Conservation (phyloP, 1,284 basidiomycete species). For the Prillingera fragicola region DNA sequence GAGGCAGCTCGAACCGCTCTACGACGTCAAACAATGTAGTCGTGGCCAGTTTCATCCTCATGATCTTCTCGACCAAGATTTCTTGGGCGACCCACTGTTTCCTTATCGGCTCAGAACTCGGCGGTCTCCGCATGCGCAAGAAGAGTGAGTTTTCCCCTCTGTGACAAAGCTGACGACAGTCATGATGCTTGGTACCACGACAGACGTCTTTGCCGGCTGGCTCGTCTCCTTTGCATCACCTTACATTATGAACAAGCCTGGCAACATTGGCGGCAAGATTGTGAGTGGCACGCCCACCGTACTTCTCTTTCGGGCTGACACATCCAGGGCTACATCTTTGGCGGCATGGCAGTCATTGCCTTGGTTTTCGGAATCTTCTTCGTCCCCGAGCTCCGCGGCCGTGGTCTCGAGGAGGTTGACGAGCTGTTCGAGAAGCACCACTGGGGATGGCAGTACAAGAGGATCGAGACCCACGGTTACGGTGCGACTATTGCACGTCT, state of each 20-base stretch:
- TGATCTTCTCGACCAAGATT: constrained; percentile 19
- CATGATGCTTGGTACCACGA: constrained; percentile 12
- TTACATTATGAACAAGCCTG: constrained; percentile 14
- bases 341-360: constrained; percentile 8
- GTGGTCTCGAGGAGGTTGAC: constrained; percentile 20
- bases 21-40: constrained; percentile 11
- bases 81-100: constrained; percentile 12
- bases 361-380: constrained; percentile 23
- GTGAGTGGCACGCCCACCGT: too few relatives aligned
- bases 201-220: constrained; percentile 10
- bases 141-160: constrained; percentile 14
- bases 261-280: constrained; percentile 12
- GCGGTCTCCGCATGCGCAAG: constrained; percentile 19
- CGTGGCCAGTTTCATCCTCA: constrained; percentile 20
- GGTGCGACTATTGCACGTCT: constrained; percentile 16
- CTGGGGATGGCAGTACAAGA: constrained; percentile 21
- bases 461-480: constrained; percentile 12
- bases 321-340: constrained; percentile 23
- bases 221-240: constrained; percentile 16
- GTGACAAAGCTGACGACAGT: constrained; percentile 4
- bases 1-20: constrained; percentile 5
- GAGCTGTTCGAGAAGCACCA: constrained; percentile 20
- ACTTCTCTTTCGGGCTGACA: too few relatives aligned
- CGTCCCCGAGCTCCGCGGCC: constrained; percentile 21
- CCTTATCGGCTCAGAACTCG: constrained; percentile 19